These are phyloP conservation scores for Albophoma yamanashiensis DNA, from an alignment of 2,329 filamentous ascomycete genomes.

Conservation along the genomic window DNA sequence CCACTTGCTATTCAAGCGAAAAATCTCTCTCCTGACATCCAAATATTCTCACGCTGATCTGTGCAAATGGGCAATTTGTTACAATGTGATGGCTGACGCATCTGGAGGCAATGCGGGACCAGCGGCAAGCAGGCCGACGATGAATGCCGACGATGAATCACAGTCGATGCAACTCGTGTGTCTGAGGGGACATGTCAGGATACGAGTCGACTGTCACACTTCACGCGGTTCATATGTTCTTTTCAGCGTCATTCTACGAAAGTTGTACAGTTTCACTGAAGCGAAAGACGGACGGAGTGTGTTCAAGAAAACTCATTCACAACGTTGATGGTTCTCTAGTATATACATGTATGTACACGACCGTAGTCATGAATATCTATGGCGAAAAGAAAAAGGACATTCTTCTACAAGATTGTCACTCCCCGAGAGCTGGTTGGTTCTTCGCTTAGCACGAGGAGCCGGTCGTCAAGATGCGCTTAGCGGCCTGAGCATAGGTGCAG, in stretches of 20 bases:
- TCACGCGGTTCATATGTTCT: too few relatives aligned
- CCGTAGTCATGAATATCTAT: background rate
- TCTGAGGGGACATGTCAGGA: too few relatives aligned
- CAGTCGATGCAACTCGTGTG: too few relatives aligned
- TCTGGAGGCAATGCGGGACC: too few relatives aligned
- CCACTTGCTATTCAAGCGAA: too few relatives aligned
- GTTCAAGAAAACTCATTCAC: background rate
- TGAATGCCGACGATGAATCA: too few relatives aligned
- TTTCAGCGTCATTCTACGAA: background rate
- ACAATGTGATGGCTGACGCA: too few relatives aligned
- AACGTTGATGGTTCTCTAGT: too few relatives aligned
- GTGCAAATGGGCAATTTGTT: background rate
- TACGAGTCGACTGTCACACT: too few relatives aligned
- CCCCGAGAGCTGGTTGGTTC: background rate
- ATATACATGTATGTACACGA: background rate
- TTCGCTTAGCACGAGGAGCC: conserved; percentile 2
- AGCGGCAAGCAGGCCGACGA: too few relatives aligned
- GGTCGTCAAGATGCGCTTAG: conserved; percentile 21
- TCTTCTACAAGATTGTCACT: background rate
- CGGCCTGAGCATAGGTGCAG: conserved; percentile 30
- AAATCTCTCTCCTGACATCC: background rate
- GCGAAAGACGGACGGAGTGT: background rate
- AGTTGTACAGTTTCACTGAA: background rate
- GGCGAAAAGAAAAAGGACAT: background rate
- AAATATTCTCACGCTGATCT: background rate